Conservation (phyloP, 1,139 yeast genomes). For the Protomyces arabidopsidicola region DNA sequence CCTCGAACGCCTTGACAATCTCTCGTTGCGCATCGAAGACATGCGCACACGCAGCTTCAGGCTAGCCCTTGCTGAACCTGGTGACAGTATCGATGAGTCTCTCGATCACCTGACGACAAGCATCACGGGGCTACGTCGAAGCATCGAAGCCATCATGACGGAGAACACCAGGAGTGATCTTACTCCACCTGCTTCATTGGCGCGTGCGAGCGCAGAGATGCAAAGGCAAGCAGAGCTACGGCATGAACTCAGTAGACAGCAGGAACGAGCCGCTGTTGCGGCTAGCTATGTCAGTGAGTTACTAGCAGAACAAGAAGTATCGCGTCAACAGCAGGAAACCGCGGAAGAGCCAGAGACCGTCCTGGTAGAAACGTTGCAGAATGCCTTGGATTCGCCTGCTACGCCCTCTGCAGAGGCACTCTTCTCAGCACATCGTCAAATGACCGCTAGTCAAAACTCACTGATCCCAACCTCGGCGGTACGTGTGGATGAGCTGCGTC, state of each 20-base stretch:
- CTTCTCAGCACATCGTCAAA: background rate
- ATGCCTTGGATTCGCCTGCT: background rate
- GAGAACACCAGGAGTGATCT: background rate
- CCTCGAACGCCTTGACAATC: background rate
- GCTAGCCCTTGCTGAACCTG: background rate
- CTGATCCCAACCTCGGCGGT: too few species aligned
- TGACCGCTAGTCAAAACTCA: too few species aligned
- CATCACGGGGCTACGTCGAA: background rate
- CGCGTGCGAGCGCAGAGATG: background rate
- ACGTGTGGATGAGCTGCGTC: too few species aligned
- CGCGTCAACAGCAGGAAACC: background rate
- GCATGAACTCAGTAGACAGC: background rate
- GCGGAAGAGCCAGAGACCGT: background rate
- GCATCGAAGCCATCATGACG: background rate
- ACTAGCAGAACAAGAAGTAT: background rate
- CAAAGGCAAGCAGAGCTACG: background rate
- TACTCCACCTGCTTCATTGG: background rate
- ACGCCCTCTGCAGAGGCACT: background rate
- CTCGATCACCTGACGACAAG: background rate
- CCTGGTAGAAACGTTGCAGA: background rate
- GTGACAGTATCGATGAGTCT: background rate
- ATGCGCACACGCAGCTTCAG: background rate
- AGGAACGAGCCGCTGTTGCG: background rate
- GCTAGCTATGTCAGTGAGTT: background rate
- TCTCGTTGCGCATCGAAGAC: background rate